Evolutionary conservation across 2,329 filamentous ascomycete genomes (phyloP).

Genomic region (Coniochaeta prunicola): DNA sequence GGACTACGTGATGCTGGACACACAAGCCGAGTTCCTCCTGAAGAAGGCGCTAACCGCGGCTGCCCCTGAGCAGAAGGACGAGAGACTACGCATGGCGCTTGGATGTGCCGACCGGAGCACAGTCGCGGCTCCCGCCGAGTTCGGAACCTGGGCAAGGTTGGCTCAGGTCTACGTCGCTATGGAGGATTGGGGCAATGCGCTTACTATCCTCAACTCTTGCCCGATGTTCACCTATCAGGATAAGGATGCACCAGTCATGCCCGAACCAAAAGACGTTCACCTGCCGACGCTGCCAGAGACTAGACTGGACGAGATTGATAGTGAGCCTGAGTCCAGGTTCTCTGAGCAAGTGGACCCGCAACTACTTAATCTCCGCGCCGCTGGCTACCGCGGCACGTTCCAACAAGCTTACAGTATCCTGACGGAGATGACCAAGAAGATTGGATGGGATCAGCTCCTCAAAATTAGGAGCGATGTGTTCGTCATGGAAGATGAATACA

Average conservation of each 20-base stretch:
- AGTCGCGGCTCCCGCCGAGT: conserved; percentile 91
- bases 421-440: conserved; percentile 92
- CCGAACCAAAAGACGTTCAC: conserved; percentile 80
- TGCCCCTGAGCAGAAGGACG: conserved; percentile 48
- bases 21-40: conserved; percentile 86
- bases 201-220: conserved; percentile 94
- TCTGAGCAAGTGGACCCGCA: conserved; percentile 83
- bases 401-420: conserved; percentile 89
- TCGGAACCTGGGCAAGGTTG: conserved; percentile 90
- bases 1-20: conserved; percentile 95
- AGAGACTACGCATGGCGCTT: conserved; percentile 75
- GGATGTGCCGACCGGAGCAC: conserved; percentile 93
- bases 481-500: conserved; percentile 99
- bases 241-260: conserved; percentile 92
- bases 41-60: conserved; percentile 63
- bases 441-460: conserved; percentile 94
- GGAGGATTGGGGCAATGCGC: conserved; percentile 93
- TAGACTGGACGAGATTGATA: conserved; percentile 91
- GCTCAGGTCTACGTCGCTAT: conserved; percentile 90
- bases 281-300: conserved; percentile 85
- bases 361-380: conserved; percentile 76
- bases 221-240: conserved; percentile 99
- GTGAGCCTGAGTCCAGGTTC: conserved; percentile 74
- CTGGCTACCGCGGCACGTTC: conserved; percentile 90
- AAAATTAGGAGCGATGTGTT: conserved; percentile 96